Percentiles rank a stretch among this genome's conserved stretches.
phyloP scores from a whole-genome alignment of 805 yeast genomes.

The Priceomyces carsonii region DNA sequence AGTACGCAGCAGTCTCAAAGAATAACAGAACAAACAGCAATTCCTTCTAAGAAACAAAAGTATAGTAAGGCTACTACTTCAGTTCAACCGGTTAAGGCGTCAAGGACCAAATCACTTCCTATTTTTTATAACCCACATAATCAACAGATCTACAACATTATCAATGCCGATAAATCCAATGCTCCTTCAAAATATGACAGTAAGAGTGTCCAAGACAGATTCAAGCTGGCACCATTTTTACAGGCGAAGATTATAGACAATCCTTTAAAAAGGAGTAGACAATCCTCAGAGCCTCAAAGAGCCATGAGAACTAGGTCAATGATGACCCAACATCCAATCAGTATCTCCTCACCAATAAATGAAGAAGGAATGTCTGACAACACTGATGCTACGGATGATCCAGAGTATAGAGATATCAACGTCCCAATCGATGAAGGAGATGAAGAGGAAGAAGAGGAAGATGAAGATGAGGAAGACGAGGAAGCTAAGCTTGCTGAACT shows the following conservation, averaged over 20 bases:
- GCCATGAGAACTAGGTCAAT: conserved; percentile 46
- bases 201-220: conserved; percentile 43
- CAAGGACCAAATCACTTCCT: conserved; percentile 46
- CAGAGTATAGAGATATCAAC: conserved; percentile 28
- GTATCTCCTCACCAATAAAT: conserved; percentile 42
- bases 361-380: conserved; percentile 37
- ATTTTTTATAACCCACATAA: conserved; percentile 39
- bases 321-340: conserved; percentile 33
- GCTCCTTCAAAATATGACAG: conserved; percentile 39
- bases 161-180: conserved; percentile 42
- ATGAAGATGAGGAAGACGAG: conserved; percentile 25
- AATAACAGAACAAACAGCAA: conserved; percentile 6
- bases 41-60: conserved; percentile 9
- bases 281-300: conserved; percentile 29
- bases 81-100: conserved; percentile 36
- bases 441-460: conserved; percentile 26
- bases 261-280: conserved; percentile 27
- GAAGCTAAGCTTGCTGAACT: conserved; percentile 23
- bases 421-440: conserved; percentile 23
- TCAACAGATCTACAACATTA: conserved; percentile 40
- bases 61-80: conserved; percentile 5
- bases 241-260: conserved; percentile 43
- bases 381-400: conserved; percentile 32
- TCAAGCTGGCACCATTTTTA: conserved; percentile 46
- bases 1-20: conserved; percentile 11